Evolutionary conservation across 345 rosid genomes (phyloP), one percentile per base, ranked within the genome.

Genomic region (Isatis tinctoria): DNA sequence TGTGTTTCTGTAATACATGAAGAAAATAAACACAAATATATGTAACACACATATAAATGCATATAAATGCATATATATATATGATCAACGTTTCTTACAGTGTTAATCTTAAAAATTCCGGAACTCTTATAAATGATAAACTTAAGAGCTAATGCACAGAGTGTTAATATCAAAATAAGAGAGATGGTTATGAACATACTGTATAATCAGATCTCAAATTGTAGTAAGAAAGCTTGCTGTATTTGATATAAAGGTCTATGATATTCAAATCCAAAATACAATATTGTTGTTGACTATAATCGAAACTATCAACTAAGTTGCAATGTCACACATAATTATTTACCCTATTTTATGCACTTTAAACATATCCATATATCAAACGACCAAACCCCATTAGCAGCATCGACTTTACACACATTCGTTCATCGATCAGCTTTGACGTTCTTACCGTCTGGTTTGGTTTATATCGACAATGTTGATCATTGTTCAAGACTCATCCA

Each of bases 401-500:
- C 51, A 53, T 48, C 20, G 32, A 65, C 14, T 56, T 65, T 64
- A n/a, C 58, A 49, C 52, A 37, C 61, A 17, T 70, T 69, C 30
- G 41, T 71, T 11, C 49, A 60, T 60, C 60, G 20, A 60, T 37
- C 60, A 52, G 24, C 70, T 52, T 53, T 33, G 16, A 26, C 54
- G 4, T 52, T 6, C 53, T 53, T 17, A 63, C 45, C 17, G 27
- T 54, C 41, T 45, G 20, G 24, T 28, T 47, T 40, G 72, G 52
- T 24, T n/a, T 33, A 11, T 10, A 41, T 49, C 40, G 24, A 63
- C 28, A 18, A 73, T 41, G 41, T 51, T 4, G 40, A 58, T 7
- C 48, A 37, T 51, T 40, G 13, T 51, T 73, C 13, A 94, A 2
- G 98, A 94, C 53, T 83, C 87, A 77, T 87, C 93, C 91, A 90